Evolutionary conservation across 352 stramenopile species (phyloP), one percentile per base, ranked within the genome.

Genomic region (Globisporangium paddicum): DNA sequence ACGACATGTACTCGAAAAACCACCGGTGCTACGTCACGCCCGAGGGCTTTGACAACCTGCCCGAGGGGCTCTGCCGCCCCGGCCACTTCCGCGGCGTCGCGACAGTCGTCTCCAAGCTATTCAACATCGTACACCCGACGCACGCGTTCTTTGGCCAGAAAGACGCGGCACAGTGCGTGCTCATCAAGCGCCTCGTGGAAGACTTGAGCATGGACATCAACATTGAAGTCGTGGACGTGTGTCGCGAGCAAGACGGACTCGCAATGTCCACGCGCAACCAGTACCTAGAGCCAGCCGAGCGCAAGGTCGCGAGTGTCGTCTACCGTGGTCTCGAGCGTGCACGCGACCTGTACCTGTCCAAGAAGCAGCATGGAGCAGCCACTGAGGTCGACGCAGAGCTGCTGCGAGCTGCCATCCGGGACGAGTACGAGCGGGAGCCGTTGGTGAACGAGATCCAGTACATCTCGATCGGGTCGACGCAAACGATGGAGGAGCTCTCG

Each of bases 121-220:
- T 99, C 70, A 99, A 99, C 78, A 96, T 99, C 62, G 95, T 99
- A 45, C 77, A 90, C 60, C 97, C 97, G 11, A 97, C 89, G 16
- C 87, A 96, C 66, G 96, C 96, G 18, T 99, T 98, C 73, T 99
- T 99, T 76, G 98, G 98, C 16, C 96, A 99, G 70, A 99, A 99
- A 71, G 98, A 99, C 75, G 97, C 96, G 5, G 90, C 97, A 5
- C 97, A 99, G 72, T 98, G 95, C 55, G 89, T 98, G 63, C 75
- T 98, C 5, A 96, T 99, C 63, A 86, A 96, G 64, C 80, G 95
- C 21, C 89, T 99, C 37, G 94, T 98, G 30, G 73, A 94, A 26
- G 97, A 99, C 73, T 79, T 99, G 50, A 97, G 99, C 74, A 96
- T 99, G 63, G 78, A 93, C 37, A 80, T 98, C 23, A 71, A 97